Conservation (phyloP, 805 yeast species). For the Ogataea zsoltii region DNA sequence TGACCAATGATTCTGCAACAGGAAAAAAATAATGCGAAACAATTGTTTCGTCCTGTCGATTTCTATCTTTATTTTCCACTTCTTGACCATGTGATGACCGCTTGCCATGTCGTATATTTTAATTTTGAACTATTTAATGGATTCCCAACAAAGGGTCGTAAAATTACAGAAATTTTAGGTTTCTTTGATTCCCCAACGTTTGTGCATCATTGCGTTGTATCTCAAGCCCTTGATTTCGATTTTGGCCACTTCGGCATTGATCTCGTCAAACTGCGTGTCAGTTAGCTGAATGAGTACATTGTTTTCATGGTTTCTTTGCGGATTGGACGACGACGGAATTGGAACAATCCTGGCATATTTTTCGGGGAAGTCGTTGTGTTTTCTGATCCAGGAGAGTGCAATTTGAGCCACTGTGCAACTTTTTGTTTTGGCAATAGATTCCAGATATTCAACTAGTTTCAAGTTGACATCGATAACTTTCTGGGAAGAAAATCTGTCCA, state of each 20-base stretch:
- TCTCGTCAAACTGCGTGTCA: slow-evolving; percentile 55
- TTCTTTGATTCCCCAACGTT: slow-evolving; percentile 1
- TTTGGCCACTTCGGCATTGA: slow-evolving; percentile 45
- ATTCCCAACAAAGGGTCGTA: no score
- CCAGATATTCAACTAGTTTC: slow-evolving; percentile 47
- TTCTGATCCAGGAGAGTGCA: slow-evolving; percentile 66
- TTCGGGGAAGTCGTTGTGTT: slow-evolving; percentile 39
- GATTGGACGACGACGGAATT: slow-evolving; percentile 75
- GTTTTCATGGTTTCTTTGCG: slow-evolving; percentile 62
- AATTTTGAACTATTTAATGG: no score
- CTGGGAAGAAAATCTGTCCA: slow-evolving; percentile 63
- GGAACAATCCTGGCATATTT: slow-evolving; percentile 62
- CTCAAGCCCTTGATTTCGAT: slow-evolving; percentile 51
- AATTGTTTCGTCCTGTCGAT: no score
- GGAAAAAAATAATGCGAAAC: no score
- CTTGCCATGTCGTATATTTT: no score
- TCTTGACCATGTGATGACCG: no score
- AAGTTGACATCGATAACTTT: slow-evolving; percentile 52
- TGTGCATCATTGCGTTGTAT: slow-evolving; percentile 19
- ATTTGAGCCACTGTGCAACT: slow-evolving; percentile 62
- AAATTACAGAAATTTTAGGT: no score
- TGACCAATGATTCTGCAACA: not conserved
- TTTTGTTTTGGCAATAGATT: slow-evolving; percentile 47
- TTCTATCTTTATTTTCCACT: no score
- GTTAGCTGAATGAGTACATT: slow-evolving; percentile 47